These are phyloP conservation scores for Thalassia testudinum DNA, from an alignment of 116 monocot genomes.

Conservation along the genomic window DNA sequence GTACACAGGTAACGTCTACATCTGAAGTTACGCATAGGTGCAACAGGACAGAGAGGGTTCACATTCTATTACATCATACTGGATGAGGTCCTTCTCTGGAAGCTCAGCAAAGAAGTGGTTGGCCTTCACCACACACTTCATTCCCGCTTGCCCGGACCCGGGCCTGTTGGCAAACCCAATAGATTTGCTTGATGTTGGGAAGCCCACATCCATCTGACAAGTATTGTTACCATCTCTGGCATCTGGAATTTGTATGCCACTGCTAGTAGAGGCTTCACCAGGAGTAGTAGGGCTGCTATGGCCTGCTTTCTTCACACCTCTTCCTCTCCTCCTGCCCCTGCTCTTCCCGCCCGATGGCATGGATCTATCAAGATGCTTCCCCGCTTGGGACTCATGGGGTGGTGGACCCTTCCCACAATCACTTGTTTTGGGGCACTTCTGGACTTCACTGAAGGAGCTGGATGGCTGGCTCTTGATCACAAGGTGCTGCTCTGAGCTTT, in stretches of 20 bases:
- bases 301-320: slow-evolving; percentile 9
- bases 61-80: slow-evolving; percentile 46
- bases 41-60: neutral
- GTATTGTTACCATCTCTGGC: slow-evolving; percentile 1
- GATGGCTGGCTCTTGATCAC: slow-evolving; percentile 18
- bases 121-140: slow-evolving; percentile 32
- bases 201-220: slow-evolving; percentile 9
- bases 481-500: slow-evolving; percentile 22
- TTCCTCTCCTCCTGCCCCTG: slow-evolving; percentile 12
- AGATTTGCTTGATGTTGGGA: slow-evolving; percentile 14
- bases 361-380: neutral
- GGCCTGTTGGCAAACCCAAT: slow-evolving; percentile 23
- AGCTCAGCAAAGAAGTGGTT: slow-evolving; percentile 50
- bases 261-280: neutral
- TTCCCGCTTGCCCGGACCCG: slow-evolving; percentile 24
- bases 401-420: slow-evolving; percentile 18
- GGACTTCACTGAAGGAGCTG: slow-evolving; percentile 6
- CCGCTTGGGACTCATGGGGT: slow-evolving; percentile 3
- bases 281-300: slow-evolving; percentile 6
- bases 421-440: slow-evolving; percentile 11
- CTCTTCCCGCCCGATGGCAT: slow-evolving; percentile 6
- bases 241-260: neutral
- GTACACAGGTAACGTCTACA: too few relatives aligned
- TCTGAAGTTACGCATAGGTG: too few relatives aligned
- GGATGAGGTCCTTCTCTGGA: slow-evolving; percentile 35